Evolutionary conservation across 345 rosid genomes (phyloP), one percentile per base, ranked within the genome.

Genomic region (Populus euphratica): DNA sequence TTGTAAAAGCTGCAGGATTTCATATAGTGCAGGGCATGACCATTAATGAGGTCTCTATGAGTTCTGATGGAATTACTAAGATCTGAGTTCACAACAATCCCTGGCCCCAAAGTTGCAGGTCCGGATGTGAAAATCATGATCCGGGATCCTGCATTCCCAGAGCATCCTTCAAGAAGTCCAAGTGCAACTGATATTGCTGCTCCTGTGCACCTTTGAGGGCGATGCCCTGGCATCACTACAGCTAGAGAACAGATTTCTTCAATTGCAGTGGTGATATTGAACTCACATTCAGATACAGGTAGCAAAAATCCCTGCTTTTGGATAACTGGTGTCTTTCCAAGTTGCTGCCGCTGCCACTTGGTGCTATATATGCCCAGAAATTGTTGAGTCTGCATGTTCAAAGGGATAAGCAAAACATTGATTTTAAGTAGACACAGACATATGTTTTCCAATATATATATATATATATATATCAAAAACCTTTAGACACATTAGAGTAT

Each of bases 91-190:
- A 96, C 98, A 7, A 93, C 69, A 68, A 92, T 89, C 74, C 99
- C 98, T 0, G 97, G 97, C 62, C 98, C 99, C 71, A 89, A 72
- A 62, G 98, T 96, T 31, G 97, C 91, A 13, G 99, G 98, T 44
- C 99, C 99, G 33, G 99, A 92, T 33, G 97, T 89, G 81, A 95
- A 95, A 73, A 92, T 96, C 94, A 95, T 89, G 66, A 93, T 87
- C 82, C 98, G 87, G 59, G 98, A 80, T 12, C 98, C 97, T 2
- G 87, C 83, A 83, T 85, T 90, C 73, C 86, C 78, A 14, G 39
- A 87, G 80, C 90, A 92, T 38, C 92, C 96, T 75, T 95, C 96
- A 17, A 95, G 83, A 66, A 93, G 92, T 80, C 93, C 97, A 43
- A 90, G 70, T 17, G 98, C 98, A 78, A 83, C 84, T 65, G 96